phyloP scores from a whole-genome alignment of 164 flowering plant species.

The Sedum album region DNA sequence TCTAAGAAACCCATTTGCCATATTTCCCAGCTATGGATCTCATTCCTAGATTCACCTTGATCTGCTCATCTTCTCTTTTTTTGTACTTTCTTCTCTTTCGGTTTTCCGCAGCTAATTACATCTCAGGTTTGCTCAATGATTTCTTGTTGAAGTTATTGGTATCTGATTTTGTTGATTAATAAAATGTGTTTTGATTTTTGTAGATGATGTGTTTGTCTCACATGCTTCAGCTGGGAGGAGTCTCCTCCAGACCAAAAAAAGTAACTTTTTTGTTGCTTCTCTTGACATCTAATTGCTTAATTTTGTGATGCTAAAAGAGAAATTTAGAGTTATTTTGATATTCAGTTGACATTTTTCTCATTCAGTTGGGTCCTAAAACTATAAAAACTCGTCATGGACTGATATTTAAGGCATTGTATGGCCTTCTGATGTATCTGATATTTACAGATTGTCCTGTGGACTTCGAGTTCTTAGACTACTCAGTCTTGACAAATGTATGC shows the following conservation, averaged over 20 bases:
- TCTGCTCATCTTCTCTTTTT: background rate
- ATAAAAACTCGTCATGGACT: background rate
- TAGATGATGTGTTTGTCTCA: slow-evolving; percentile 8
- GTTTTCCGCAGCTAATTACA: background rate
- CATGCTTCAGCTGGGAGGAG: background rate
- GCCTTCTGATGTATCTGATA: background rate
- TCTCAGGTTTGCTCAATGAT: background rate
- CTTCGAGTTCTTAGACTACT: slow-evolving; percentile 43
- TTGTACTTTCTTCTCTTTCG: background rate
- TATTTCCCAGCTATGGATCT: background rate
- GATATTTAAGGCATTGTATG: no score
- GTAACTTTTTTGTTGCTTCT: background rate
- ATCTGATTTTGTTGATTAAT: background rate
- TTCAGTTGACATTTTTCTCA: background rate
- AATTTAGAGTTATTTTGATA: no score
- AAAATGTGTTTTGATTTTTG: background rate
- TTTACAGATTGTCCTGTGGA: slow-evolving; percentile 33
- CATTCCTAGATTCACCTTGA: background rate
- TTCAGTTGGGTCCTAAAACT: background rate
- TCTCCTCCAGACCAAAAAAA: slow-evolving; percentile 7
- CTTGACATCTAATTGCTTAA: background rate
- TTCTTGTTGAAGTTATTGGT: background rate
- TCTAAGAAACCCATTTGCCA: slow-evolving; percentile 1
- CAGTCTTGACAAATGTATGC: slow-evolving; percentile 44
- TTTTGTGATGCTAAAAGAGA: background rate